phyloP scores from a whole-genome alignment of 2,329 filamentous ascomycete species.

The Phialophora tarda region DNA sequence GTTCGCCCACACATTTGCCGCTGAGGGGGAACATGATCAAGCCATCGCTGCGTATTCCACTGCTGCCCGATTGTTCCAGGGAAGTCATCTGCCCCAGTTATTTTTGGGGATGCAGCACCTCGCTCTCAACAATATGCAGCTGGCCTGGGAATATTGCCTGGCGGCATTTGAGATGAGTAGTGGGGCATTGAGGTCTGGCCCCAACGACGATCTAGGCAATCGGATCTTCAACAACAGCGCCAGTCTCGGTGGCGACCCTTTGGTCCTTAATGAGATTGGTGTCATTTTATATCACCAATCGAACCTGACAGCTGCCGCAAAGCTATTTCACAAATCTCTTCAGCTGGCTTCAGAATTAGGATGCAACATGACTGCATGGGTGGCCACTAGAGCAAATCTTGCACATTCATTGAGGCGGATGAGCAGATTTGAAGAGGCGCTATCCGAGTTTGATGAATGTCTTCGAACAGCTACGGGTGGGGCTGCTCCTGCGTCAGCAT shows the following conservation, averaged over 20 bases:
- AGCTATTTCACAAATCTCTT: constrained; percentile 78
- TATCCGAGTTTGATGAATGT: constrained; percentile 85
- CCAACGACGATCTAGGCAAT: constrained; percentile 33
- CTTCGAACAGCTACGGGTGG: constrained; percentile 77
- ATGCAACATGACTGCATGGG: constrained; percentile 79
- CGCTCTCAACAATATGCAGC: constrained; percentile 88
- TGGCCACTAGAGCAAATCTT: constrained; percentile 84
- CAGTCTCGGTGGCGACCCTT: constrained; percentile 66
- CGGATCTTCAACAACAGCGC: constrained; percentile 38
- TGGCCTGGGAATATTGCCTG: constrained; percentile 92
- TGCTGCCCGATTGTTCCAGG: constrained; percentile 91
- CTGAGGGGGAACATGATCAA: constrained; percentile 96
- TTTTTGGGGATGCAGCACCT: constrained; percentile 99
- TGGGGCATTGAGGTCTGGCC: constrained; percentile 46
- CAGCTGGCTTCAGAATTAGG: constrained; percentile 79
- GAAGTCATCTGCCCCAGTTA: constrained; percentile 91
- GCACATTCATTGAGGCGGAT: constrained; percentile 83
- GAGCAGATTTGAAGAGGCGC: constrained; percentile 70
- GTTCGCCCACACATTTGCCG: constrained; percentile 97
- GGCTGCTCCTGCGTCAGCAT: constrained; percentile 46
- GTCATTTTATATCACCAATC: constrained; percentile 95
- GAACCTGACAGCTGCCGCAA: constrained; percentile 73
- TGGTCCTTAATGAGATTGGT: constrained; percentile 93
- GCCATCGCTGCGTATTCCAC: constrained; percentile 98
- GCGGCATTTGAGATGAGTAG: constrained; percentile 73